Evolutionary conservation across 1,284 basidiomycete species (phyloP), one percentile per base, ranked within the genome.

Genomic region (Cronartium quercuum): DNA sequence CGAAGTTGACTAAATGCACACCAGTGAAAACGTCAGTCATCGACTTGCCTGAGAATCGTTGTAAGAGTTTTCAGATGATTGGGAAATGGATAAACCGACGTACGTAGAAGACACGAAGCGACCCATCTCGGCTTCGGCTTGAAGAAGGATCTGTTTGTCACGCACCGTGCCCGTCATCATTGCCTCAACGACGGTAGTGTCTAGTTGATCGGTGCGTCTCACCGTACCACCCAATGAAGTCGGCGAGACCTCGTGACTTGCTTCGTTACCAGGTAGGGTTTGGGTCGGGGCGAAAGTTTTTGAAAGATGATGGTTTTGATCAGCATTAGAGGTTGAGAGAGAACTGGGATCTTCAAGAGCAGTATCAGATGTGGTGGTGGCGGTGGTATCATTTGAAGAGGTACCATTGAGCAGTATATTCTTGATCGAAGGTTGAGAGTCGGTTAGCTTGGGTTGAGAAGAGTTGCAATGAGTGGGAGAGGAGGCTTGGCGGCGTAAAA

Each of bases 101-200:
- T n/a, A 74, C 70, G 47, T 61, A 44, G 70, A 44, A 24, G 47
- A 15, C 5, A 74, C 34, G 41, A 74, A 66, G 21, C n/a, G 64
- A 18, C 34, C 64, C 70, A 74, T 74, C 35, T 74, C 70, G 3
- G 21, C 13, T 42, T 74, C 70, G 15, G 70, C 63, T 21, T 57
- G 47, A 6, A 74, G 57, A 6, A 74, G 41, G 3, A 74, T 66
- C 24, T 74, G 70, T 44, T 66, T 74, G 34, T 74, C 70, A 40
- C 70, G 37, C 38, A 66, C 41, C 3, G 70, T 74, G 10, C 70
- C 70, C 4, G 63, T 66, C 29, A 34, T 66, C 62, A 74, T 74
- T 7, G 70, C 70, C 24, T 74, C 70, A 21, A 61, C 42, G 18
- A 74, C 55, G 13, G 70, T 66, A 1, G 18, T 35, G 21, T 74